Base-by-base conservation (phyloP, 345 rosid genomes). In the Tarenaya hassleriana region DNA sequence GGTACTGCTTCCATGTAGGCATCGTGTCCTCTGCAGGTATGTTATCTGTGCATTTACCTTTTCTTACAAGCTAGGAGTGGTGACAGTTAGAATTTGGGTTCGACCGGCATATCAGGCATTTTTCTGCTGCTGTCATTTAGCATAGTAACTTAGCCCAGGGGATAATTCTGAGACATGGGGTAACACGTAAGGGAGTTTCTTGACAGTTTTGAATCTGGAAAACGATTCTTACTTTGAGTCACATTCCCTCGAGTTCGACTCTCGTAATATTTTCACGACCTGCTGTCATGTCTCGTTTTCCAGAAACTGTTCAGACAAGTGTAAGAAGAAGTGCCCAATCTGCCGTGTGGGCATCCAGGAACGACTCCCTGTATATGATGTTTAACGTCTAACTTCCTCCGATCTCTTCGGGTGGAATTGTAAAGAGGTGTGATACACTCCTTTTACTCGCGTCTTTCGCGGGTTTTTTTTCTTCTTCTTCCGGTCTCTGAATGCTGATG, bases 1-100 rank as follows among this genome's bases (percentile, higher is more conserved):
- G 17, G 95, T 92, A 43, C 78, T 88, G 56, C 98, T 92, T 63
- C 98, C 97, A 0, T 92, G 98, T 60, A 76, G 95, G 67, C 98
- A 92, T 62, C 97, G 79, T 16, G 77, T 80, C 18, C 95, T 91
- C 62, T 92, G 97, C 88, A 74, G 97, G 98, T n/a, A n/a, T n/a
- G n/a, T n/a, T 85, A 80, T 50, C 15, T 4, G 33, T 41, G 4
- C 11, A 8, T 10, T 8, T 32, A 8, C 34, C 47, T 16, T 37
- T 47, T n/a, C 41, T 24, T 1, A 16, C 1, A 16, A 38, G n/a
- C n/a, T n/a, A n/a, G n/a, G n/a, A n/a, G n/a, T n/a, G n/a, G n/a
- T n/a, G n/a, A n/a, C n/a, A n/a, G n/a, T n/a, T n/a, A n/a, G n/a
- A 39, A 13, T 41, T 17, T 48, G 16, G 17, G 34, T 8, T 50